Conservation (phyloP, 805 yeast species). For the Nakazawaea pomicola region DNA sequence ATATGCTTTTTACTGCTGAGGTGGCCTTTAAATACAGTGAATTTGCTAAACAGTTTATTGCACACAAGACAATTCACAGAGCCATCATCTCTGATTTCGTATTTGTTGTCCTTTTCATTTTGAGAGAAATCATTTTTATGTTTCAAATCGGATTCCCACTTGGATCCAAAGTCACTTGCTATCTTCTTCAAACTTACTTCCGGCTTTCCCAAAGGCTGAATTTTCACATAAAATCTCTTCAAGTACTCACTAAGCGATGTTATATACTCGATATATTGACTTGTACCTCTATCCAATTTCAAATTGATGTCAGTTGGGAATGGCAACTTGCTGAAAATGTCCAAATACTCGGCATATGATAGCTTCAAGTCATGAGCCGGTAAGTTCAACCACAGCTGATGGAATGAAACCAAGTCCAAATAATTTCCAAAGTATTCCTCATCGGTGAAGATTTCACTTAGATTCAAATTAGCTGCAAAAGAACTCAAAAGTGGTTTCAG, state of each 20-base stretch:
- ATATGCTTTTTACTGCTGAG: slow-evolving; percentile 70
- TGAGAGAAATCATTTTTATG: slow-evolving; percentile 13
- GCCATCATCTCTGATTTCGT: slow-evolving; percentile 19
- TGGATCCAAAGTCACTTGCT: slow-evolving; percentile 15
- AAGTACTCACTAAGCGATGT: slow-evolving; percentile 45
- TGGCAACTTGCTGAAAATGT: slow-evolving; percentile 34
- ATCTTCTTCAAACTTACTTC: slow-evolving; percentile 25
- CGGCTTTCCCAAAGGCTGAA: slow-evolving; percentile 44
- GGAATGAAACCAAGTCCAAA: slow-evolving; percentile 50
- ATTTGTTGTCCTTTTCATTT: slow-evolving; percentile 17
- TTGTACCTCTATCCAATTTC: slow-evolving; percentile 23
- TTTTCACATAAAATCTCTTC: slow-evolving; percentile 36
- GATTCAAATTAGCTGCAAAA: slow-evolving; percentile 41
- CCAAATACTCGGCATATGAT: slow-evolving; percentile 48
- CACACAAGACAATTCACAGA: slow-evolving; percentile 58
- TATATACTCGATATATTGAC: slow-evolving; percentile 41
- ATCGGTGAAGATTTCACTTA: slow-evolving; percentile 47
- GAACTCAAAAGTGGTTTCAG: slow-evolving; percentile 41
- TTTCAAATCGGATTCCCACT: slow-evolving; percentile 1
- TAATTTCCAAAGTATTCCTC: slow-evolving; percentile 63
- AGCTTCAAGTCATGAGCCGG: slow-evolving; percentile 27
- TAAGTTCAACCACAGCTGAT: slow-evolving; percentile 50
- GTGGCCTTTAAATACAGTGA: slow-evolving; percentile 65
- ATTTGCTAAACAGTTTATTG: slow-evolving; percentile 55
- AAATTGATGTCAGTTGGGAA: slow-evolving; percentile 19